Evolutionary conservation across 176 grass and related monocot genomes (phyloP), one percentile per base, ranked within the genome.

Genomic region (Echinochloa phyllopogon): DNA sequence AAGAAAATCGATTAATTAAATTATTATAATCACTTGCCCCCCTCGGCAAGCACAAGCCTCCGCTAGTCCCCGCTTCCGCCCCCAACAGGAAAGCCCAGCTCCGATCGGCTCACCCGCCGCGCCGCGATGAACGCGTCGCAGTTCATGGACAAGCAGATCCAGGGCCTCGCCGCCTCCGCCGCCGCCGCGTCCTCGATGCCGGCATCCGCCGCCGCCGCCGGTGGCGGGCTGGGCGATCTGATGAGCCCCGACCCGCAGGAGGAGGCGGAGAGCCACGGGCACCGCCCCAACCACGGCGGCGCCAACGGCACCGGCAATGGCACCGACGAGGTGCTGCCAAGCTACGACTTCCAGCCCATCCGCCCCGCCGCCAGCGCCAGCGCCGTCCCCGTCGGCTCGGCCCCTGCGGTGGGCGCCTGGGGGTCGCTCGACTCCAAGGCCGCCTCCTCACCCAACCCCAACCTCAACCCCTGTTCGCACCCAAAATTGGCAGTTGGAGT

Each of bases 91-190:
- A 3, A 18, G 49, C 18, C n/a, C 9, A 63, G 25, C 69, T 72
- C 13, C 63, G 52, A 41, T 5, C 48, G 55, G 56, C 58, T 72
- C 49, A 33, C 6, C 45, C 42, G 44, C 47, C 62, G 62, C 47
- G 63, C 72, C 59, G 77, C 82, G 75, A 95, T 95, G 93, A 95
- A 84, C 90, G 47, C 85, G 21, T 92, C 93, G 56, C 85, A 86
- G 78, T 95, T 95, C 90, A 95, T 95, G 93, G 93, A 95, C 76
- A 95, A 95, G 76, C 87, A 95, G 88, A 92, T 95, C 90, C 90
- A 88, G 33, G 93, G 88, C 55, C 85, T 95, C 69, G 86, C 85
- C 1, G 93, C 86, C 27, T 59, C 65, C 27, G 47, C 47, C 6
- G 29, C 51, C 53, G 66, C 76, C 2, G 44, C 67, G 68, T 87